phyloP scores from a whole-genome alignment of 179 eudicot species.

The Vitellaria paradoxa region DNA sequence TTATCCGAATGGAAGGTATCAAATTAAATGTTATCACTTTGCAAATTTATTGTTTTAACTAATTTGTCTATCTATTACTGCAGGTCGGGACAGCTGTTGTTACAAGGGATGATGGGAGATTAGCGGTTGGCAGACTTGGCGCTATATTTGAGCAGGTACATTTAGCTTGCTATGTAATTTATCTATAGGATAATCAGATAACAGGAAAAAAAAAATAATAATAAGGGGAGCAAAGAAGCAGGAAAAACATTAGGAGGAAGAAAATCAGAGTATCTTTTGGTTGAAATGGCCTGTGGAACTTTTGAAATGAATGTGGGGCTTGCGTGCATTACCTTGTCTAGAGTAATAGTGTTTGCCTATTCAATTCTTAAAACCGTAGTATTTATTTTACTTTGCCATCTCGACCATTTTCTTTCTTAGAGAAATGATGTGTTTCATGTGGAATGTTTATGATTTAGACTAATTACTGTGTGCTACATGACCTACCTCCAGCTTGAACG shows the following conservation, averaged over 20 bases:
- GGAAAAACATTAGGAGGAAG: too few species aligned
- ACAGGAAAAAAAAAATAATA: too few species aligned
- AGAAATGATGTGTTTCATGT: background rate
- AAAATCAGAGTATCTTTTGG: background rate
- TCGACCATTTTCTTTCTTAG: background rate
- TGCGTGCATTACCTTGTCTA: background rate
- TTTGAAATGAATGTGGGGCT: background rate
- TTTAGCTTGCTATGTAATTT: background rate
- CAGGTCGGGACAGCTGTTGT: conserved; percentile 94
- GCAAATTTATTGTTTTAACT: background rate
- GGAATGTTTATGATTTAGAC: background rate
- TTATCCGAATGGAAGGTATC: too few species aligned
- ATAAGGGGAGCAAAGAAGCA: too few species aligned
- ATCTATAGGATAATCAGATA: background rate
- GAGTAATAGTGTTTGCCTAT: too few species aligned
- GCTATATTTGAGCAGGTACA: conserved; percentile 83
- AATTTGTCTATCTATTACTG: background rate
- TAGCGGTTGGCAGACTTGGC: conserved; percentile 84
- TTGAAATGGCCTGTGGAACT: background rate
- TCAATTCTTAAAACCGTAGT: background rate
- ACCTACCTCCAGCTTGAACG: conserved; percentile 58
- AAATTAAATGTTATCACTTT: background rate
- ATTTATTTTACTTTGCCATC: background rate
- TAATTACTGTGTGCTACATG: conserved; percentile 7
- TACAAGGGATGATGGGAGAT: conserved; percentile 75